Conservation (phyloP, 2,329 filamentous ascomycete genomes). For the Colletotrichum lentis region DNA sequence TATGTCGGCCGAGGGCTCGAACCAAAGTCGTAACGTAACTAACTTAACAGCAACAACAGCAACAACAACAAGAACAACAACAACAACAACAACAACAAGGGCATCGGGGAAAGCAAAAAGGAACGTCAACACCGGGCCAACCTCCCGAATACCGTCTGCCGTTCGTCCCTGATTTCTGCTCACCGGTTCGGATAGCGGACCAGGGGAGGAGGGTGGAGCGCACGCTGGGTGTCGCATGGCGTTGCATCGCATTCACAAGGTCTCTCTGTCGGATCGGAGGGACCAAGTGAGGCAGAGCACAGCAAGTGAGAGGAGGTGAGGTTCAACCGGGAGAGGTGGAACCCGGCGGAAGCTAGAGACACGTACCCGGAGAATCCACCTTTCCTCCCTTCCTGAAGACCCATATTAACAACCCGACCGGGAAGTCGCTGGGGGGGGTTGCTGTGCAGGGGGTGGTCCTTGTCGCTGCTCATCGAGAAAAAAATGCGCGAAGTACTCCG, state of each 20-base stretch:
- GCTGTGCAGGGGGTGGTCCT: neutral
- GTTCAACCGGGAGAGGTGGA: conserved; percentile 9
- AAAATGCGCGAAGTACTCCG: neutral
- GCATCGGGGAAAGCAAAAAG: neutral
- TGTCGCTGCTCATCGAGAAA: conserved; percentile 4
- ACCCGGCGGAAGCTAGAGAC: neutral
- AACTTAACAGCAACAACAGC: no score
- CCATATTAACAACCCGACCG: neutral
- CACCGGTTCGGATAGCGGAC: conserved; percentile 2
- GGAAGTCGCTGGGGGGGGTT: neutral
- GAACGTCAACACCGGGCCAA: neutral
- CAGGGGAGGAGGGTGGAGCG: neutral
- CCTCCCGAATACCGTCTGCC: neutral
- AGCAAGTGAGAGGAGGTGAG: neutral
- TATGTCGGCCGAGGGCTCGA: neutral
- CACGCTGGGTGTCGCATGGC: neutral
- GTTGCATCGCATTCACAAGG: conserved; percentile 1
- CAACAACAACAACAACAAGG: neutral
- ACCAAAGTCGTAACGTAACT: neutral
- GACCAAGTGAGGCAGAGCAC: neutral
- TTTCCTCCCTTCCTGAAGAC: neutral
- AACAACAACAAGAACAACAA: no score
- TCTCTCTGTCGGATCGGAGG: neutral
- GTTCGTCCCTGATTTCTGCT: neutral
- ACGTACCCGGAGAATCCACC: neutral